Base-by-base conservation (phyloP, 805 yeast genomes). In the Pichia rugopelliculosa region DNA sequence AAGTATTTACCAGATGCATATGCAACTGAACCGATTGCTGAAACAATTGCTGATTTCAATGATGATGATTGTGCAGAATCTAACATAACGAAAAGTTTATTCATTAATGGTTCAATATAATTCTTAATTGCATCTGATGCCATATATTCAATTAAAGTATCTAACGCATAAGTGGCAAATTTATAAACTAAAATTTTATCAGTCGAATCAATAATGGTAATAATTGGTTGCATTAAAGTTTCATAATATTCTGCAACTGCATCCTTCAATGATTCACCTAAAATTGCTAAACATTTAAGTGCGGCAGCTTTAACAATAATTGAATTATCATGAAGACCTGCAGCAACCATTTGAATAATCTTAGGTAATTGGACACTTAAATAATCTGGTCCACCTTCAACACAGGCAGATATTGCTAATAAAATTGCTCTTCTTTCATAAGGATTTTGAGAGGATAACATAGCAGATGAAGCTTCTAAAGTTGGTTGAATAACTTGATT, bases 1-100 rank as follows among this genome's bases (percentile, higher is more conserved):
- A 87, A 93, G 36, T 85, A 76, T 58, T 82, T 82, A 68, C 97
- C 96, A 39, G 96, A 80, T 48, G 98, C 96, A 62, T 84, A 89
- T 25, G 99, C 98, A 50, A 96, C 87, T 36, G 98, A 90, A 47
- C 98, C 98, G 64, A 93, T 87, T 36, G 97, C 96, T 46, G 96
- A 86, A 50, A 93, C 96, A 61, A 86, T 82, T 51, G 87, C 87
- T 42, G 86, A 71, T 65, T 81, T 84, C 61, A 86, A 73, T 15
- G 95, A 78, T 21, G 90, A 84, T 34, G 84, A 75, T 56, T 80
- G 75, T 42, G 95, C 87, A 53, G 77, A 73, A 58, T 80, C 83
- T 59, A 91, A 77, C 86, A 93, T 84, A 49, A 76, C 79, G 73
- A 90, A 80, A 56, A 93, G 76, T 61, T 90, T 86, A 68, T 86